Percentiles rank a stretch among this genome's conserved stretches.
Evolutionary conservation across 2,329 filamentous ascomycete species (phyloP).

Genomic region (Cryphonectria japonica): DNA sequence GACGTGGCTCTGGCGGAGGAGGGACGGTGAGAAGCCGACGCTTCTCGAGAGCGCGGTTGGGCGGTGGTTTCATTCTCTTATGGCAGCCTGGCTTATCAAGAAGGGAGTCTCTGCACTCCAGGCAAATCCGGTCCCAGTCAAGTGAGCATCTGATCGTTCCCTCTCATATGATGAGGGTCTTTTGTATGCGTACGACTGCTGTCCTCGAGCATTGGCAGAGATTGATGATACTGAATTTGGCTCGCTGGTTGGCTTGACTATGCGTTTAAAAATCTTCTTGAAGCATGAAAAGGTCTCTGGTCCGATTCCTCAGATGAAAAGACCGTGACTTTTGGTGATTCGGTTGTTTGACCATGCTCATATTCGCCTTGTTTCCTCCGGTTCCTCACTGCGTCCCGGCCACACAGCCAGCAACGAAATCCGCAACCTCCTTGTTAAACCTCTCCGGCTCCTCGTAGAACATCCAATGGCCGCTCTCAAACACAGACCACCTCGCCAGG

Average conservation of each 20-base stretch:
- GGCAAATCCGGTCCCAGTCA: neutral
- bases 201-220: neutral
- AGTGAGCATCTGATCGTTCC: neutral
- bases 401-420: constrained; percentile 34
- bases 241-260: neutral
- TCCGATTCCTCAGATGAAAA: neutral
- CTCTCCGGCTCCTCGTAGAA: constrained; percentile 45
- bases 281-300: neutral
- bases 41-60: constrained; percentile 14
- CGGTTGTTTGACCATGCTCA: neutral
- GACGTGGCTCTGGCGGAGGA: constrained; percentile 20
- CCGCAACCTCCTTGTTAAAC: constrained; percentile 41
- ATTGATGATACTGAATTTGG: neutral
- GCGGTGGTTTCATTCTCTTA: constrained; percentile 21
- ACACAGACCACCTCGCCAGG: constrained; percentile 38
- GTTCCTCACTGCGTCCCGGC: neutral
- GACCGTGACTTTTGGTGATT: neutral
- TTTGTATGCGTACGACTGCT: neutral
- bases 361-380: neutral
- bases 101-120: constrained; percentile 9
- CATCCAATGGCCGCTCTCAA: constrained; percentile 45
- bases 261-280: neutral
- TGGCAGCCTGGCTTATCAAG: constrained; percentile 20
- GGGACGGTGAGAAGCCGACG: constrained; percentile 11
- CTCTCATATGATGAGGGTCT: neutral